Conservation (phyloP, 176 grass and related monocot genomes). For the Eragrostis curvula region DNA sequence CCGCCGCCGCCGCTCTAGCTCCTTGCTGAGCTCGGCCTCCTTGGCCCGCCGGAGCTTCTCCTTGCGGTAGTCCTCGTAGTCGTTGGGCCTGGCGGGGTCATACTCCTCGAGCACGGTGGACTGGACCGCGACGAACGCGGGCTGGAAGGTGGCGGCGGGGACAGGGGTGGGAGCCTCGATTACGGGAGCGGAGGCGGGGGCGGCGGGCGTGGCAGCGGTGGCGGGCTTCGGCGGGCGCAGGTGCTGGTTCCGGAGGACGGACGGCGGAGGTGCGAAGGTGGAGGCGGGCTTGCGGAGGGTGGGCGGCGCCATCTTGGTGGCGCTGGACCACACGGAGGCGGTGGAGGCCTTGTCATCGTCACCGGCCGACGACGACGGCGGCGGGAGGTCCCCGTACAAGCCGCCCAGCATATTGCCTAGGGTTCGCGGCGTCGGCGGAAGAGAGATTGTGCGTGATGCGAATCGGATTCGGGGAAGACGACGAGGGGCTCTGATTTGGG, state of each 20-base stretch:
- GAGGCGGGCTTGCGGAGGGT: constrained; percentile 84
- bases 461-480: constrained; percentile 21
- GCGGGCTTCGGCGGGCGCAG: constrained; percentile 34
- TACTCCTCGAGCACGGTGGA: constrained; percentile 94
- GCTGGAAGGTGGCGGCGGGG: constrained; percentile 56
- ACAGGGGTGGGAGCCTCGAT: not conserved
- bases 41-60: constrained; percentile 83
- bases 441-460: not conserved
- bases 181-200: not conserved
- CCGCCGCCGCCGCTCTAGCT: constrained; percentile 66
- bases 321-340: constrained; percentile 89
- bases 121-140: constrained; percentile 75
- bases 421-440: not conserved
- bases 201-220: not conserved
- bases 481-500: not conserved
- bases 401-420: constrained; percentile 79
- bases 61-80: constrained; percentile 90
- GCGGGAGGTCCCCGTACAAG: constrained; percentile 93
- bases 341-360: constrained; percentile 80
- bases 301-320: constrained; percentile 89
- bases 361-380: constrained; percentile 65
- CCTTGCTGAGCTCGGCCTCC: constrained; percentile 76
- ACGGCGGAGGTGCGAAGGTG: constrained; percentile 66
- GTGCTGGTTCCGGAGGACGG: constrained; percentile 67
- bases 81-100: constrained; percentile 94